These are phyloP conservation scores for Colletotrichum viniferum DNA, from an alignment of 2,329 filamentous ascomycete genomes.

Conservation along the genomic window DNA sequence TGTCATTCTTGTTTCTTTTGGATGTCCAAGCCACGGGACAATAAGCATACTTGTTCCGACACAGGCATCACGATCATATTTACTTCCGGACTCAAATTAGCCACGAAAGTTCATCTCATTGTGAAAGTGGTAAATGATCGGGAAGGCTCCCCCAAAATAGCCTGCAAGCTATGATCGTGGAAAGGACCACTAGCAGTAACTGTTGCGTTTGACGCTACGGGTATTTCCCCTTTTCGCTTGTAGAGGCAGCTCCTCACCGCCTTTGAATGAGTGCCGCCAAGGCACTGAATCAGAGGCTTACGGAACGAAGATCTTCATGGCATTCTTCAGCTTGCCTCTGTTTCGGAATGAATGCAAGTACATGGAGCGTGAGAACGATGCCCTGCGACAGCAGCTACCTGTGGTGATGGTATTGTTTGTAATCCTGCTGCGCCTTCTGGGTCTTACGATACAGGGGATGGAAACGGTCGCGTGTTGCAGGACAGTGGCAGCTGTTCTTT, in stretches of 20 bases:
- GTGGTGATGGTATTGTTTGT: not conserved
- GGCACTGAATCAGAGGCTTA: rapidly evolving
- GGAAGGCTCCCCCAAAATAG: not conserved
- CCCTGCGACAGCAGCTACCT: not conserved
- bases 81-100: not conserved
- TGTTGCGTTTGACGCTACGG: not conserved
- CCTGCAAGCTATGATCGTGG: not conserved
- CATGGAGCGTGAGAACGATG: not conserved
- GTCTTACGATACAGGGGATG: not conserved
- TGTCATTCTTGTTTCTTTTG: not conserved
- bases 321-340: not conserved
- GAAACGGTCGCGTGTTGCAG: not conserved
- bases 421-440: not conserved
- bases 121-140: not conserved
- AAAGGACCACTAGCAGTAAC: not conserved
- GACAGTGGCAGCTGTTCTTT: not conserved
- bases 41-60: not conserved
- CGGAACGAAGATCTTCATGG: not conserved
- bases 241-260: not conserved
- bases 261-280: not conserved
- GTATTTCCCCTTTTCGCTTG: not conserved
- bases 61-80: not conserved
- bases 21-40: not conserved
- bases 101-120: not conserved
- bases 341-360: not conserved